Percentiles rank a stretch among this genome's conserved stretches.
Conservation (phyloP, 208 protist genomes). For the Spongospora subterranea region DNA sequence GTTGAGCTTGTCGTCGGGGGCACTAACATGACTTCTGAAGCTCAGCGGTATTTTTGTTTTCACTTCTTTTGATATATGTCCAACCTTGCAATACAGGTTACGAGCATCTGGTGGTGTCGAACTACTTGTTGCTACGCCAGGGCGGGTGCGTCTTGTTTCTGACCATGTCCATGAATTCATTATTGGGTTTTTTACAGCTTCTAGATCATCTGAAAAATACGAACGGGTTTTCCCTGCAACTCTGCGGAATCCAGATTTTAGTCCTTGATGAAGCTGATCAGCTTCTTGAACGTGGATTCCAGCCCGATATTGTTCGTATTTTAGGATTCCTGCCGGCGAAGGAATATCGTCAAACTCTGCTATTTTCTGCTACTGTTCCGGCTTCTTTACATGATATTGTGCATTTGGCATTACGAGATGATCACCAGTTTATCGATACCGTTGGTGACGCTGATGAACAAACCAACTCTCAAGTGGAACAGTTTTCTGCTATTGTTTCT, state of each 20-base stretch:
- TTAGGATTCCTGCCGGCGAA: constrained; percentile 47
- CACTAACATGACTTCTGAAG: background rate
- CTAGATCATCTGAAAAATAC: constrained; percentile 57
- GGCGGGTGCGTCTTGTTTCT: background rate
- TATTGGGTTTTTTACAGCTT: background rate
- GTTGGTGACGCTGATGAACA: constrained; percentile 39
- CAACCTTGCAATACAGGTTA: background rate
- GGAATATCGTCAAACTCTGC: background rate
- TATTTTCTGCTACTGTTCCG: constrained; percentile 49
- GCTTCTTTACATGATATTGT: background rate
- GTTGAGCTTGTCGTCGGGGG: constrained; percentile 32
- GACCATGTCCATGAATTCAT: background rate
- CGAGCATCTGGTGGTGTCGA: constrained; percentile 4
- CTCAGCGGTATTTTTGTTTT: background rate
- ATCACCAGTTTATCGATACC: constrained; percentile 25
- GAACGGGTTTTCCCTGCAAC: background rate
- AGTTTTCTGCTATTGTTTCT: background rate
- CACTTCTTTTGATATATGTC: background rate
- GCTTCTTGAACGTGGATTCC: constrained; percentile 52
- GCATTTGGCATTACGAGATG: background rate
- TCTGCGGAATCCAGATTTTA: background rate
- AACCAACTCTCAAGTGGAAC: background rate
- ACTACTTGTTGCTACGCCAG: constrained; percentile 40
- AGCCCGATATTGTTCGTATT: constrained; percentile 34
- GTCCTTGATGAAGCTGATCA: constrained; percentile 48